Conservation (phyloP, 352 stramenopile species). For the Phytophthora quininea region DNA sequence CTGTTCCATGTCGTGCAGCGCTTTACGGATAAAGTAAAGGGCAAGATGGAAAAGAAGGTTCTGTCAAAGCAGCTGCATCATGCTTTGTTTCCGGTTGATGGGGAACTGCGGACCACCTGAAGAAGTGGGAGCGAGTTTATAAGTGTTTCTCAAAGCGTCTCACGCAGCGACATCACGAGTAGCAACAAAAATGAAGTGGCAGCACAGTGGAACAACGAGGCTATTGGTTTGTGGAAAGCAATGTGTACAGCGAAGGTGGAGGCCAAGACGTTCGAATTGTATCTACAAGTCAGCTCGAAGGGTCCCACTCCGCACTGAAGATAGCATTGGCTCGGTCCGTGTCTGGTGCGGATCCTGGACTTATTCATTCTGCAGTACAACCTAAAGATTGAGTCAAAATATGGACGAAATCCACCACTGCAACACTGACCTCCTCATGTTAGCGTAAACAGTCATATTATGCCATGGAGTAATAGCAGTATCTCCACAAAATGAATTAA, state of each 20-base stretch:
- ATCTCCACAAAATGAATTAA: neutral
- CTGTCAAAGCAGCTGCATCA: neutral
- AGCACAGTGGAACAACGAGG: neutral
- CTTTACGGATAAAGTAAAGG: constrained; percentile 18
- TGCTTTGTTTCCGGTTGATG: constrained; percentile 2
- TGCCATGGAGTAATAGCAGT: neutral
- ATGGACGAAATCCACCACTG: constrained; percentile 1
- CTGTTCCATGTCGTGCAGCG: constrained; percentile 15
- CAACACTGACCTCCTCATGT: neutral
- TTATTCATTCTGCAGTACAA: constrained; percentile 10
- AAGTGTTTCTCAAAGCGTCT: neutral
- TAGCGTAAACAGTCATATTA: neutral
- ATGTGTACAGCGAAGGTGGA: constrained; percentile 1
- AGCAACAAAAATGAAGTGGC: neutral
- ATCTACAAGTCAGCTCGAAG: constrained; percentile 9
- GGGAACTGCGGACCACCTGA: neutral
- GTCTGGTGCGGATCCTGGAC: neutral
- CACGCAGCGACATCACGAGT: neutral
- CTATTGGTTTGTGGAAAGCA: constrained; percentile 3
- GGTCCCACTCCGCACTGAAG: constrained; percentile 8
- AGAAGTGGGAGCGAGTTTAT: neutral
- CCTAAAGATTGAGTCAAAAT: neutral
- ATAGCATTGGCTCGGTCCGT: neutral
- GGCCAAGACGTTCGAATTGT: neutral
- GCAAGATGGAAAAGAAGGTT: neutral